Evolutionary conservation across 2,329 filamentous ascomycete species (phyloP).

Genomic region (Arthroderma sp.): DNA sequence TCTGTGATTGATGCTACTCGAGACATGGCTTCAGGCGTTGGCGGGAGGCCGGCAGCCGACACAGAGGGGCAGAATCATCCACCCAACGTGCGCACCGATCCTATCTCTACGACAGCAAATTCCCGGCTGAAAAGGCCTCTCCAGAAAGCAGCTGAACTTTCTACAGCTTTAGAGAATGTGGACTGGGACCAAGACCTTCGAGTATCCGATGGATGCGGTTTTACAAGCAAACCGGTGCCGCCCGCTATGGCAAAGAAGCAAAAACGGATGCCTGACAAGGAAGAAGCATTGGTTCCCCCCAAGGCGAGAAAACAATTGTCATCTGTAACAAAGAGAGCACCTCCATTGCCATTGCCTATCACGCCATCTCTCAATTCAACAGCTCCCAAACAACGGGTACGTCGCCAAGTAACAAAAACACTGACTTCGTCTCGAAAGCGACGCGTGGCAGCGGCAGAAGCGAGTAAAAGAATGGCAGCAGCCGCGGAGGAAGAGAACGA

Average conservation of each 20-base stretch:
- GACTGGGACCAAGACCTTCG: slow-evolving; percentile 14
- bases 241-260: background rate
- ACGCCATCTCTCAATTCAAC: background rate
- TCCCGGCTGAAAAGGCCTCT: slow-evolving; percentile 11
- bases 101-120: background rate
- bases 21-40: no score
- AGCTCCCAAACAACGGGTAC: slow-evolving; percentile 2
- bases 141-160: slow-evolving; percentile 5
- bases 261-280: slow-evolving; percentile 2
- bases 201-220: slow-evolving; percentile 1
- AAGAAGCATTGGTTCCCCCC: background rate
- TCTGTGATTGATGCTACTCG: no score
- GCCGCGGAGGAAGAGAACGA: slow-evolving; percentile 7
- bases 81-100: background rate
- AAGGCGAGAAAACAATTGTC: slow-evolving; percentile 1
- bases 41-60: no score
- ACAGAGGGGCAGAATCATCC: background rate
- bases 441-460: slow-evolving; percentile 9
- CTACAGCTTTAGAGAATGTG: background rate
- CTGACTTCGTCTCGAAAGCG: slow-evolving; percentile 8
- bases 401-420: slow-evolving; percentile 7
- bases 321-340: background rate
- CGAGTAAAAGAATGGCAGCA: slow-evolving; percentile 8
- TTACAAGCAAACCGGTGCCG: background rate
- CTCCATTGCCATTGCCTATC: background rate